These are phyloP conservation scores for Cyclotella sp. DNA, from an alignment of 108 stramenopile genomes.

Conservation along the genomic window DNA sequence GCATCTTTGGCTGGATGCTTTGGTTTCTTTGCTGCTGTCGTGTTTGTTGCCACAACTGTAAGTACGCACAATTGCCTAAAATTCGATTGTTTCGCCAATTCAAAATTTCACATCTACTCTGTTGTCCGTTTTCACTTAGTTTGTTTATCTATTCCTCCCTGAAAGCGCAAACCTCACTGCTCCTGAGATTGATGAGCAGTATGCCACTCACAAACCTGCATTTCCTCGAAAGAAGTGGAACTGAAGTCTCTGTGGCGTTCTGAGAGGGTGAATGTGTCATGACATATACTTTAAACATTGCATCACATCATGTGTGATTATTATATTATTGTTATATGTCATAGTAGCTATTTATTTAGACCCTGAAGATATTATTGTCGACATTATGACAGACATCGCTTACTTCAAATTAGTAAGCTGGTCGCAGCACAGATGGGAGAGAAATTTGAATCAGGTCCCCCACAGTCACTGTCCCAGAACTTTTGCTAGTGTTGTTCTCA, in stretches of 20 bases:
- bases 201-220: constrained; percentile 18
- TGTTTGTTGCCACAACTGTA: constrained; percentile 27
- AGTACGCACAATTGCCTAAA: background rate
- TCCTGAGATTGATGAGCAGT: constrained; percentile 36
- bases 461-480: too few species aligned
- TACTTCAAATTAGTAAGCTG: too few species aligned
- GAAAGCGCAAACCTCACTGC: constrained; percentile 33
- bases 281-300: too few species aligned
- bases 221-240: constrained; percentile 39
- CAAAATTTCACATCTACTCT: background rate
- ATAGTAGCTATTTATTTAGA: too few species aligned
- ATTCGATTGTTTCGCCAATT: background rate
- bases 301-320: too few species aligned
- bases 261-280: too few species aligned
- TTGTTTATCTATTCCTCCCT: constrained; percentile 37
- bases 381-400: too few species aligned
- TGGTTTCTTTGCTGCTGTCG: constrained; percentile 38
- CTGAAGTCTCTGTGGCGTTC: background rate
- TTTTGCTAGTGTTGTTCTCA: too few species aligned
- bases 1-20: constrained; percentile 42
- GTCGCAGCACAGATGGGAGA: too few species aligned
- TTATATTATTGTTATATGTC: too few species aligned
- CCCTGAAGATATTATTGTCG: too few species aligned
- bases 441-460: too few species aligned
- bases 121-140: background rate